Evolutionary conservation across 1,139 yeast species (phyloP), one percentile per base, ranked within the genome.

Genomic region (Sugiyamaella neomexicana): DNA sequence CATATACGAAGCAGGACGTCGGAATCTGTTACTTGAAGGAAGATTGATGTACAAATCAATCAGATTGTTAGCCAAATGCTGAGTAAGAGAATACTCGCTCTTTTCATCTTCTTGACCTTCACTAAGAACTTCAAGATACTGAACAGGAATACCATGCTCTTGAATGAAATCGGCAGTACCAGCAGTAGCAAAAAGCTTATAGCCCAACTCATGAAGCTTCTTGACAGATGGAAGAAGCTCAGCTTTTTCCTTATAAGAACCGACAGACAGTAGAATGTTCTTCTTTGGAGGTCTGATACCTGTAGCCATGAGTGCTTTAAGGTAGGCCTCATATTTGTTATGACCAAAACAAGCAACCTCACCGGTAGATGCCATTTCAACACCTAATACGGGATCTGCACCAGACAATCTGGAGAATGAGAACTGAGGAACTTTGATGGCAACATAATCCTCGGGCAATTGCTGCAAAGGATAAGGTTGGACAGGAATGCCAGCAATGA

Each of bases 301-400:
- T 58, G 98, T 89, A 15, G 99, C 90, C 59, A 93, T 79, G 72
- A 93, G 80, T 39, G 98, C 87, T 76, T 95, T 93, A 75, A 95
- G 76, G 76, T 95, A 95, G 32, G 99, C 99, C 76, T 95, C 99
- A 68, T 90, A 90, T 75, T 93, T 91, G 80, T 93, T 86, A 70
- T 80, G 89, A 68, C 99, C 99, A 71, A 95, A 91, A 61, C 95
- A 83, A 52, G 99, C 99, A 68, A 93, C 99, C 75, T 93, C 99
- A 81, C 99, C 99, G 60, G 99, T 93, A 27, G 98, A 91, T 38
- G 99, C 98, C 99, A 93, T 93, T 75, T 93, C 99, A 64, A 93
- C 99, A 75, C 99, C 99, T 64, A 93, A 80, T 58, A 93, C 90
- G 53, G 99, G 99, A 73, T 93, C 99, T 58, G 99, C 99, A 66